Conservation (phyloP, 2,329 filamentous ascomycete genomes). For the Malbranchea zuffiana region DNA sequence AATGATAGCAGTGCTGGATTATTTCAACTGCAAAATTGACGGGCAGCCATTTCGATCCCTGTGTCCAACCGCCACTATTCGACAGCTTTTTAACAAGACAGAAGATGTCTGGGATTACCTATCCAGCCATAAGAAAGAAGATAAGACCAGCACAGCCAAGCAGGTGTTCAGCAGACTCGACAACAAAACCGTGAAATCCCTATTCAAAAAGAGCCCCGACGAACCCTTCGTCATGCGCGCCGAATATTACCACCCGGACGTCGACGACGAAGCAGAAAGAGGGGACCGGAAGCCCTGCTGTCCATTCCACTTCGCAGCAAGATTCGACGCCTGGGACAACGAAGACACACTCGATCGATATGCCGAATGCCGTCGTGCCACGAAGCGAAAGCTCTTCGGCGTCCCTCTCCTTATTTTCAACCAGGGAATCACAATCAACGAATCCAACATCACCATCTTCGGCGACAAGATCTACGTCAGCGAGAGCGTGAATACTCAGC, state of each 20-base stretch:
- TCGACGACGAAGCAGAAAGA: not conserved
- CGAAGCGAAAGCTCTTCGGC: not conserved
- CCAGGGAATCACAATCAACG: not conserved
- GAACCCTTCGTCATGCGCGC: not conserved
- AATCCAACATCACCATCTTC: not conserved
- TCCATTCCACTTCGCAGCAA: not conserved
- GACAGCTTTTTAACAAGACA: not conserved
- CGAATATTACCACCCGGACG: not conserved
- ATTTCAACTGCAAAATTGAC: constrained; percentile 1
- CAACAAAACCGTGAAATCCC: not conserved
- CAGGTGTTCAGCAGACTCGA: not conserved
- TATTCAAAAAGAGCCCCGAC: not conserved
- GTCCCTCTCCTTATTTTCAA: not conserved
- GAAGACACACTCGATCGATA: not conserved
- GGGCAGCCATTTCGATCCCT: not conserved
- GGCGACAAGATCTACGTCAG: not conserved
- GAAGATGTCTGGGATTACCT: not conserved
- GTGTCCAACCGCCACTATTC: not conserved
- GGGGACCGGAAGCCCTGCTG: not conserved
- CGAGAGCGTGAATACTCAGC: not conserved
- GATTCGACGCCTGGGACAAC: not conserved
- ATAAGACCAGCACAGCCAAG: not conserved
- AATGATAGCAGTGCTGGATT: not conserved
- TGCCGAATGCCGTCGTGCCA: too few species aligned
- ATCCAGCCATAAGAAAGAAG: not conserved